Base-by-base conservation (phyloP, 176 grass and related monocot species). In the Eragrostis curvula region DNA sequence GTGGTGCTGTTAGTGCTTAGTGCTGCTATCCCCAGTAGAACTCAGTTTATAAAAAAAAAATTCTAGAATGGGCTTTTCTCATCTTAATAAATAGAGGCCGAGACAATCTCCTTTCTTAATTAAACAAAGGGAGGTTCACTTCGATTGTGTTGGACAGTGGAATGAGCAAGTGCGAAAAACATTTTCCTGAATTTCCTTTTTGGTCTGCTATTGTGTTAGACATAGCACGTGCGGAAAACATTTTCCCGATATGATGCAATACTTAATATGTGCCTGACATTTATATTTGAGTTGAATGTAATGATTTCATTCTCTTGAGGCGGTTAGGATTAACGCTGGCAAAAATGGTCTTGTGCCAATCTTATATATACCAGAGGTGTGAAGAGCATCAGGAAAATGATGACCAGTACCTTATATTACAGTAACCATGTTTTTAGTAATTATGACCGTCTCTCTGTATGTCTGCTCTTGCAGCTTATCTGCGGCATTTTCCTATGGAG, bases 401-500 rank as follows among this genome's bases (percentile, higher is more conserved):
- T 7, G 21, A 65, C 25, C n/a, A 15, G 9, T 50, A 62, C 13
- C n/a, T 46, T 14, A 65, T 18, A 39, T 60, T 79, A 43, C 8
- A n/a, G 29, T 3, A 40, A 10, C 13, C 12, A 4, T 72, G 20
- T 40, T 39, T 7, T 60, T 10, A 27, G 14, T 12, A 39, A 1
- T 67, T 49, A 44, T 88, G 3, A 87, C 47, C 15, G 68, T 82
- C 87, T 83, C 42, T 12, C n/a, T 63, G 3, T 36, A 23, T 66
- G 36, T 61, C 25, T 58, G 15, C 59, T 47, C 7, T 28, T 98
- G 71, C 81, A 98, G 96, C 84, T 95, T 98, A 65, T 77, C 90
- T 88, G 72, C 92, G 0, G 92, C 92, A 56, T 86, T 95, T 39
- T 95, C 96, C 42, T 98, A 98, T 95, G 96, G 96, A 85, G 40